Percentiles rank a stretch among this genome's conserved stretches.
Conservation (phyloP, 176 grass and related monocot species). For the Elymus sibiricus region DNA sequence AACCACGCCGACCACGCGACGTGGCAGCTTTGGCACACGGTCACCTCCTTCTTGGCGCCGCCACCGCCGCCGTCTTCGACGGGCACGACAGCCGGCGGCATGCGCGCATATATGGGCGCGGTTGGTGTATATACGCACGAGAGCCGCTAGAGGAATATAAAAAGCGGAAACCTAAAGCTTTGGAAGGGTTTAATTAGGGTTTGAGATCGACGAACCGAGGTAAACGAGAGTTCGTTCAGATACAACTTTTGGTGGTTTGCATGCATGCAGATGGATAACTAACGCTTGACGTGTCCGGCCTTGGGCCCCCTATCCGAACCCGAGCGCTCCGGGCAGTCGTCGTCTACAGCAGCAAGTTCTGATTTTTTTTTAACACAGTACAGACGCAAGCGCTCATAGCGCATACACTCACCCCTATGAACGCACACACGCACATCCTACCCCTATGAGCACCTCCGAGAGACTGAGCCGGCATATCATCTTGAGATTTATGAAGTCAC, state of each 20-base stretch:
- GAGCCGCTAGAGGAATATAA: neutral
- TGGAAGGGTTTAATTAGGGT: neutral
- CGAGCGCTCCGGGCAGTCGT: neutral
- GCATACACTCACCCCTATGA: too few relatives aligned
- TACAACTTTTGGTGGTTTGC: neutral
- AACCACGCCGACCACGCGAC: constrained; percentile 39
- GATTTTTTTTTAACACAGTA: too few relatives aligned
- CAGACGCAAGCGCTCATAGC: too few relatives aligned
- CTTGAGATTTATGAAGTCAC: too few relatives aligned
- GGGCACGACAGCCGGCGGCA: constrained; percentile 29
- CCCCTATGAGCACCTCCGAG: too few relatives aligned
- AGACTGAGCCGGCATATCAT: too few relatives aligned
- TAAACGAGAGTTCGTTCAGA: constrained; percentile 11
- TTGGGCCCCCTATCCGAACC: neutral
- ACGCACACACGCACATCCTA: too few relatives aligned
- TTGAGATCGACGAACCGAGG: neutral
- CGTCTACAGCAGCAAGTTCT: too few relatives aligned
- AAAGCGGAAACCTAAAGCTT: neutral
- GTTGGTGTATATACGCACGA: neutral
- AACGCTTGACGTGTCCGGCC: neutral
- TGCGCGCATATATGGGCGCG: neutral
- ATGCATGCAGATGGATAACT: neutral
- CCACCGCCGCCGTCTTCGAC: neutral
- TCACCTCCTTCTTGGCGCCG: neutral
- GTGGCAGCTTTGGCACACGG: constrained; percentile 10